phyloP scores from a whole-genome alignment of 2,329 filamentous ascomycete species.

The Botrytis squamosa region DNA sequence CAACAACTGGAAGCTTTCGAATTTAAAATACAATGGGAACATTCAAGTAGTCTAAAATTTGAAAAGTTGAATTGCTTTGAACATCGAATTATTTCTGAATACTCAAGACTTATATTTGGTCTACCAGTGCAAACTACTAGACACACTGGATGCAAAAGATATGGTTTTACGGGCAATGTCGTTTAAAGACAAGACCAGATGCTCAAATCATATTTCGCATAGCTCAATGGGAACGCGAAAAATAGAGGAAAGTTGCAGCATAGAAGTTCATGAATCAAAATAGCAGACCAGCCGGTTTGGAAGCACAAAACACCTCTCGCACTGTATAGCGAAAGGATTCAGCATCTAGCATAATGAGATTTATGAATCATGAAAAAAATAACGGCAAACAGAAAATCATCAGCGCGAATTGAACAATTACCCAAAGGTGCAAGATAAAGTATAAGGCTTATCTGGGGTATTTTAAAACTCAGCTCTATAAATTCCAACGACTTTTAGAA shows the following conservation, averaged over 20 bases:
- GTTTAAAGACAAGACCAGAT: not conserved
- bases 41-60: not conserved
- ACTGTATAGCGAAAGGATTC: not conserved
- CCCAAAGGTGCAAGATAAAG: not conserved
- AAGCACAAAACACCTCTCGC: not conserved
- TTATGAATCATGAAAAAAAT: not conserved
- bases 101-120: not conserved
- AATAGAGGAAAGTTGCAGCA: not conserved
- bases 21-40: not conserved
- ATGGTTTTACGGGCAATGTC: not conserved
- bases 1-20: not conserved
- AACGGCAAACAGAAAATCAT: not conserved
- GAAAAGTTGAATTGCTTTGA: not conserved
- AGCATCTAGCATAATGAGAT: not conserved
- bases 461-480: slow-evolving; percentile 9
- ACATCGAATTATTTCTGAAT: not conserved
- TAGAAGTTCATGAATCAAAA: not conserved
- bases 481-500: not conserved
- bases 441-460: not conserved
- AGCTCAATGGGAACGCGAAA: not conserved
- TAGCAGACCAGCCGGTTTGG: not conserved
- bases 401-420: not conserved
- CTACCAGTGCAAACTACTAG: not conserved
- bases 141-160: not conserved
- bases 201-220: not conserved